Conservation (phyloP, 2,329 filamentous ascomycete species). For the Leptographium lundbergii region DNA sequence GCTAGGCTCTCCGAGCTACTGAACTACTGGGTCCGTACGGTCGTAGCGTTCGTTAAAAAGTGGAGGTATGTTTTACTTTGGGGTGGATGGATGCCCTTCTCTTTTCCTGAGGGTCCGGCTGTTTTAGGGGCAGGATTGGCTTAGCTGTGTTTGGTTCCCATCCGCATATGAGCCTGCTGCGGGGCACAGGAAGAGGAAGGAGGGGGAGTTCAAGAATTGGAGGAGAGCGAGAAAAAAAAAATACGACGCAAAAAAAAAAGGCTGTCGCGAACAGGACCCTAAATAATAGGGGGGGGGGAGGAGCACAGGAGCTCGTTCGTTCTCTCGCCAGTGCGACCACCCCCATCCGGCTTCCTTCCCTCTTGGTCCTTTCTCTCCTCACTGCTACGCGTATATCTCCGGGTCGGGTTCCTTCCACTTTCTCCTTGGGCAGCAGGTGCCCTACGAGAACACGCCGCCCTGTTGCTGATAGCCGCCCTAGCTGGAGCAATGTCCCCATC, state of each 20-base stretch:
- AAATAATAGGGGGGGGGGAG: background rate
- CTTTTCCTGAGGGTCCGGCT: background rate
- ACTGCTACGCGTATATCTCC: background rate
- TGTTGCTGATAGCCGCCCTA: background rate
- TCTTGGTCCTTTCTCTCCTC: background rate
- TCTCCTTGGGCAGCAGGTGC: background rate
- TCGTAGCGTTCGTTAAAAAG: background rate
- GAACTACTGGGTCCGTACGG: background rate
- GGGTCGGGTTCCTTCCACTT: background rate
- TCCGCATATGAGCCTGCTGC: background rate
- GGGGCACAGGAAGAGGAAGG: background rate
- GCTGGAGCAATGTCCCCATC: background rate
- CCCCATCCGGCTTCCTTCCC: background rate
- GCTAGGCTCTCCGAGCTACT: background rate
- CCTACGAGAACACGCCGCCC: background rate
- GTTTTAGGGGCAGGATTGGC: background rate
- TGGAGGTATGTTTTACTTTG: background rate
- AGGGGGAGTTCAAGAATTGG: background rate
- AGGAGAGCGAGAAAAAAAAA: background rate
- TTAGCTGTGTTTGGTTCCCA: background rate
- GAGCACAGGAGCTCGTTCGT: background rate
- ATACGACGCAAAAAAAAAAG: background rate
- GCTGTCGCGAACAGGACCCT: background rate
- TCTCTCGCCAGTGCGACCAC: background rate
- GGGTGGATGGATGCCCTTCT: background rate